phyloP scores from a whole-genome alignment of 768 basidiomycete genomes.

The Floccularia luteovirens region DNA sequence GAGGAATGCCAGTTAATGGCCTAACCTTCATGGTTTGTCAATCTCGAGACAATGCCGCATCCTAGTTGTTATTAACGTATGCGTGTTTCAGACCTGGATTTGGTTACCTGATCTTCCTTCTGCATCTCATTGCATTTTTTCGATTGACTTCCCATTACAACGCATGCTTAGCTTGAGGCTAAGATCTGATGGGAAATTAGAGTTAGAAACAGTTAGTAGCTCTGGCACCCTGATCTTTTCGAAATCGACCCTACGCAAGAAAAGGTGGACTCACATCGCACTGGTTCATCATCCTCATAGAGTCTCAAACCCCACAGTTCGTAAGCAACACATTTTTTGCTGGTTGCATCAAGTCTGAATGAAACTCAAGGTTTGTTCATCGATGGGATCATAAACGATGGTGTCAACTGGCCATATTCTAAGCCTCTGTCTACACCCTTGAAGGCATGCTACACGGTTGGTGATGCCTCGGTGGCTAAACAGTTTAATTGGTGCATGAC shows the following conservation, averaged over 20 bases:
- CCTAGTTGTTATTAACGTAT: constrained; percentile 3
- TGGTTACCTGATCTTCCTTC: constrained; percentile 35
- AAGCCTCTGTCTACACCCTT: constrained; percentile 30
- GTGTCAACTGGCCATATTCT: constrained; percentile 59
- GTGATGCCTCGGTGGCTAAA: constrained; percentile 36
- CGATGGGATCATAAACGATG: constrained; percentile 63
- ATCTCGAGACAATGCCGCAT: background rate
- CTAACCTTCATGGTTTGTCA: constrained; percentile 64
- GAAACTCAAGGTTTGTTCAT: constrained; percentile 55
- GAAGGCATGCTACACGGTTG: constrained; percentile 41
- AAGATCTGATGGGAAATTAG: constrained; percentile 49
- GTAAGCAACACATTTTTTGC: constrained; percentile 27
- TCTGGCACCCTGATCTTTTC: constrained; percentile 33
- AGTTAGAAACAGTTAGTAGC: constrained; percentile 32
- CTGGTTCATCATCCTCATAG: constrained; percentile 60
- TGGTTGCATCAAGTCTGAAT: constrained; percentile 1
- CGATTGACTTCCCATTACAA: constrained; percentile 17
- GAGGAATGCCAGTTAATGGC: constrained; percentile 51
- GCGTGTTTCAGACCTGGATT: constrained; percentile 34
- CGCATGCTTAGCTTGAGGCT: constrained; percentile 37
- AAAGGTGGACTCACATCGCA: constrained; percentile 67
- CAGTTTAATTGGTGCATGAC: constrained; percentile 62
- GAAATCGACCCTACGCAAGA: constrained; percentile 37
- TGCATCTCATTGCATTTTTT: constrained; percentile 28
- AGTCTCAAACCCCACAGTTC: constrained; percentile 47